phyloP scores from a whole-genome alignment of 257 asterid species.

The Solanum arcanum region DNA sequence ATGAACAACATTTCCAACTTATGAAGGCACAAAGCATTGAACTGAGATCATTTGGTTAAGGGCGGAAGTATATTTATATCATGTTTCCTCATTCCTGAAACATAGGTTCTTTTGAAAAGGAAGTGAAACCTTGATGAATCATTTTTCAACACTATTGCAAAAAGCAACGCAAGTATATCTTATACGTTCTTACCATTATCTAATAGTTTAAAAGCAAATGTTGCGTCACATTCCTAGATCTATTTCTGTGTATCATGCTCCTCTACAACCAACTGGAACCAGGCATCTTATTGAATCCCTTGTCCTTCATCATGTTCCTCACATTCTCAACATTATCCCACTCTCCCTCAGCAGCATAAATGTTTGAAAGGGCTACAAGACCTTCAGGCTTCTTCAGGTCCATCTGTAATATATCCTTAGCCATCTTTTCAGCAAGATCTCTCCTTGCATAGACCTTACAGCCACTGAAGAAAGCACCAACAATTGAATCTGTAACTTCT shows the following conservation, averaged over 20 bases:
- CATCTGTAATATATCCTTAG: conserved; percentile 10
- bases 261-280: conserved; percentile 37
- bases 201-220: background rate
- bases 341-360: conserved; percentile 46
- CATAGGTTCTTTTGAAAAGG: background rate
- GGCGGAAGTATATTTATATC: background rate
- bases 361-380: conserved; percentile 39
- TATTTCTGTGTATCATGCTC: background rate
- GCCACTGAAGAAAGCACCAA: conserved; percentile 56
- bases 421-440: conserved; percentile 49
- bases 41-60: background rate
- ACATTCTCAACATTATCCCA: conserved; percentile 46
- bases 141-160: background rate
- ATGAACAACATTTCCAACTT: background rate
- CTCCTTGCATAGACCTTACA: conserved; percentile 45
- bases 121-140: background rate
- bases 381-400: conserved; percentile 33
- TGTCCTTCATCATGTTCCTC: conserved; percentile 42
- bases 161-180: background rate
- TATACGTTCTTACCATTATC: background rate
- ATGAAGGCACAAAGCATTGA: background rate
- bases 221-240: background rate
- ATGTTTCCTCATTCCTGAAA: background rate
- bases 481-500: conserved; percentile 20
- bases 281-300: conserved; percentile 26